phyloP scores from a whole-genome alignment of 192 early-diverging fungal species.

The Chytriomyces hyalinus region DNA sequence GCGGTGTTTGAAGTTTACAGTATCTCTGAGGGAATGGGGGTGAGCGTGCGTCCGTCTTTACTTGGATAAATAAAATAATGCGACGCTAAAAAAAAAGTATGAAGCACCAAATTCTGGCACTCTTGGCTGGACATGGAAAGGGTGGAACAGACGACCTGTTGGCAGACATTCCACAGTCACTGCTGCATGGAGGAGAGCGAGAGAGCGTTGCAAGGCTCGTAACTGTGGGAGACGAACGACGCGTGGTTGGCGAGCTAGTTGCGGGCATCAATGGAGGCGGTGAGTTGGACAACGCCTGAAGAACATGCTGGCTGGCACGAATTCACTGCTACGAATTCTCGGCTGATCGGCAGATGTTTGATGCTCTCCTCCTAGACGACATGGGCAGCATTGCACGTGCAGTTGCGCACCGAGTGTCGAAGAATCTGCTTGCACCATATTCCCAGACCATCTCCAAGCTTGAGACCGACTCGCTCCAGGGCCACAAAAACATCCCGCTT shows the following conservation, averaged over 20 bases:
- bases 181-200: background rate
- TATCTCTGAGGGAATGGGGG: background rate
- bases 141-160: background rate
- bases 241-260: no score
- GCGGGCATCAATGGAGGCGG: no score
- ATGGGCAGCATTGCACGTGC: background rate
- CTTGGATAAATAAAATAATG: background rate
- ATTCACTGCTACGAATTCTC: no score
- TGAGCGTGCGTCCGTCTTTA: background rate
- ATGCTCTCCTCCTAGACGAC: background rate
- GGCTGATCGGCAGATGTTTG: no score
- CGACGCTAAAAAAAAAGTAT: background rate
- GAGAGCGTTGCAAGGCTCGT: background rate
- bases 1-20: conserved; percentile 11
- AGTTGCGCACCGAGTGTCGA: background rate
- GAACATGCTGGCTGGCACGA: no score
- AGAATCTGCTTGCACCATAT: background rate
- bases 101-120: background rate
- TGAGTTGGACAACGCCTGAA: no score
- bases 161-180: background rate
- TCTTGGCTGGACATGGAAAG: background rate
- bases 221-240: no score
- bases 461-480: background rate
- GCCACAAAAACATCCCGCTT: no score
- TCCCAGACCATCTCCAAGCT: background rate